These are phyloP conservation scores for Fusarium beomiforme DNA, from an alignment of 2,329 filamentous ascomycete species.

Conservation along the genomic window DNA sequence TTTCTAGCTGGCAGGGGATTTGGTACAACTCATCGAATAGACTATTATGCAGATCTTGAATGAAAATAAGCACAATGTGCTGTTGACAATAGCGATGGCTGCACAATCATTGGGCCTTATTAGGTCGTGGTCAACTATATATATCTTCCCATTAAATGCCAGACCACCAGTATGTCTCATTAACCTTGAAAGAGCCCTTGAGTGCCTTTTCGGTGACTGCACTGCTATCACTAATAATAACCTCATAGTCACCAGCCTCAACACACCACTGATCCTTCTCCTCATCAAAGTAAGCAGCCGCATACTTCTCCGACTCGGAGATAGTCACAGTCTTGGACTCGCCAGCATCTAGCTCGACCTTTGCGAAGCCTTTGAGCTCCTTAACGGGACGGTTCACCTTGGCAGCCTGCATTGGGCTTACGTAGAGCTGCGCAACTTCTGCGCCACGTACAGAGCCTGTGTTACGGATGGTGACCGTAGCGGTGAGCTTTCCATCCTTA, in stretches of 20 bases:
- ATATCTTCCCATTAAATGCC: constrained; percentile 54
- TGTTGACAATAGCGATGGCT: background rate
- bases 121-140: background rate
- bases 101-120: background rate
- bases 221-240: constrained; percentile 70
- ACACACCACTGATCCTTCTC: constrained; percentile 71
- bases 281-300: constrained; percentile 77
- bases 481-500: constrained; percentile 58
- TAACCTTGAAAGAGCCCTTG: constrained; percentile 64
- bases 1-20: background rate
- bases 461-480: constrained; percentile 67
- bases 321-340: constrained; percentile 68
- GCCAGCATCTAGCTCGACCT: constrained; percentile 69
- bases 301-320: constrained; percentile 69
- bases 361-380: constrained; percentile 73
- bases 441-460: constrained; percentile 64
- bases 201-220: constrained; percentile 59
- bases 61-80: background rate
- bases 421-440: constrained; percentile 68
- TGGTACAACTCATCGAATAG: background rate
- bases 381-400: constrained; percentile 67
- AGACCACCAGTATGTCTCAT: constrained; percentile 73
- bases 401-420: constrained; percentile 61
- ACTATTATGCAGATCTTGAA: background rate
- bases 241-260: constrained; percentile 72